A percentile compares a stretch with the other conserved stretches of the same genome.
These are phyloP conservation scores for Annulohypoxylon nitens DNA, from an alignment of 495 filamentous ascomycete genomes.

Conservation along the genomic window DNA sequence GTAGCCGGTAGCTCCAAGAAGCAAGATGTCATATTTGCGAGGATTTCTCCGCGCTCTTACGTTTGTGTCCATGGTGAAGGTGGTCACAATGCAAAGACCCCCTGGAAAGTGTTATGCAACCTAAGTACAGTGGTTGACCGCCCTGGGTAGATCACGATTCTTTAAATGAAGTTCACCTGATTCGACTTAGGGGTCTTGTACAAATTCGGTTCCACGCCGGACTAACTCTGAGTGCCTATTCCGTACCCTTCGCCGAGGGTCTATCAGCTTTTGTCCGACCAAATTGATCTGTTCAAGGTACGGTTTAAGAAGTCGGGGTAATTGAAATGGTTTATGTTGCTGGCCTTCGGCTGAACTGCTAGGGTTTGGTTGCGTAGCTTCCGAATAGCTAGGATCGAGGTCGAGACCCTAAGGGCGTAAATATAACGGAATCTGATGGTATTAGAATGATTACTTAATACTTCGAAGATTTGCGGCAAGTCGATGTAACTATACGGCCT, in stretches of 20 bases:
- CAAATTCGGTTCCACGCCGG: background rate
- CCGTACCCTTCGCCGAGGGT: background rate
- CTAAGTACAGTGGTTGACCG: background rate
- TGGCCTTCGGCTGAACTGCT: background rate
- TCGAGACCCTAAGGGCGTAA: background rate
- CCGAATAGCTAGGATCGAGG: background rate
- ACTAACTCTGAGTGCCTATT: background rate
- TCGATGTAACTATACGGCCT: background rate
- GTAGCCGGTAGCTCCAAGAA: slow-evolving; percentile 78
- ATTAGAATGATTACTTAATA: background rate
- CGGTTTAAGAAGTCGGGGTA: background rate
- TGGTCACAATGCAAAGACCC: background rate
- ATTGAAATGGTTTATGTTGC: background rate
- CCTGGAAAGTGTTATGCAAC: background rate
- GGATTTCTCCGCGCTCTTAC: slow-evolving; percentile 16
- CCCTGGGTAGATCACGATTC: background rate
- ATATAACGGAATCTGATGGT: background rate
- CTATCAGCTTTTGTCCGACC: background rate
- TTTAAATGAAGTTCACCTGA: background rate
- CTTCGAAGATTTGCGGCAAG: background rate
- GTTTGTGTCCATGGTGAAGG: slow-evolving; percentile 9
- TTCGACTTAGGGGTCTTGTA: background rate
- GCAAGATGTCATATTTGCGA: slow-evolving; percentile 34
- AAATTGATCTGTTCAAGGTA: background rate
- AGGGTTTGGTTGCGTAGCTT: background rate